Percentiles rank a stretch among this genome's conserved stretches.
phyloP scores from a whole-genome alignment of 352 stramenopile species.

The Phytophthora aleatoria region DNA sequence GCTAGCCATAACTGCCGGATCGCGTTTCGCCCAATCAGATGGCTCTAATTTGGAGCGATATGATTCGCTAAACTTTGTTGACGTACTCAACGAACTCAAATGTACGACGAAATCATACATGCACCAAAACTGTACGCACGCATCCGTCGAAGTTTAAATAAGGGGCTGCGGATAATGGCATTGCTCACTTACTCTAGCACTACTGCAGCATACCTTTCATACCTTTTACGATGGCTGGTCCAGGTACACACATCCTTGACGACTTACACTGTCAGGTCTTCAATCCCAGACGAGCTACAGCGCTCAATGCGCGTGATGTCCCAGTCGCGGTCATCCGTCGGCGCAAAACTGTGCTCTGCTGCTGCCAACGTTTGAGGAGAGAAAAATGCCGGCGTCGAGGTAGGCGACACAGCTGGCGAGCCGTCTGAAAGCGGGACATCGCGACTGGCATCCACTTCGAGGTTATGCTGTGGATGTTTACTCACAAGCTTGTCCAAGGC shows the following conservation, averaged over 20 bases:
- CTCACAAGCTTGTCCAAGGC: slow-evolving; percentile 80
- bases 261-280: slow-evolving; percentile 54
- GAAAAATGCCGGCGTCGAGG: slow-evolving; percentile 10
- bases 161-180: not conserved
- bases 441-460: slow-evolving; percentile 47
- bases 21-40: slow-evolving; percentile 6
- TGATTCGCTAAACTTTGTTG: slow-evolving; percentile 7
- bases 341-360: slow-evolving; percentile 16
- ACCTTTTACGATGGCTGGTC: not conserved
- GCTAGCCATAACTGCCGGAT: slow-evolving; percentile 11
- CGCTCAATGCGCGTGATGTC: slow-evolving; percentile 35
- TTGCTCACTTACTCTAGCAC: not conserved
- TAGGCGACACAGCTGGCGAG: slow-evolving; percentile 16
- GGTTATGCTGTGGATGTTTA: slow-evolving; percentile 77
- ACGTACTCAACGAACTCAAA: slow-evolving; percentile 20
- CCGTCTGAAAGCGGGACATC: slow-evolving; percentile 13
- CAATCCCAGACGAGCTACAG: slow-evolving; percentile 50
- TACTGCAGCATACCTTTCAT: not conserved
- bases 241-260: not conserved
- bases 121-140: not conserved
- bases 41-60: not conserved
- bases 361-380: slow-evolving; percentile 16
- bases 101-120: not conserved
- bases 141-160: not conserved
- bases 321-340: slow-evolving; percentile 38